Evolutionary conservation across 2,329 filamentous ascomycete species (phyloP).

Genomic region (Metarhizium humberi): DNA sequence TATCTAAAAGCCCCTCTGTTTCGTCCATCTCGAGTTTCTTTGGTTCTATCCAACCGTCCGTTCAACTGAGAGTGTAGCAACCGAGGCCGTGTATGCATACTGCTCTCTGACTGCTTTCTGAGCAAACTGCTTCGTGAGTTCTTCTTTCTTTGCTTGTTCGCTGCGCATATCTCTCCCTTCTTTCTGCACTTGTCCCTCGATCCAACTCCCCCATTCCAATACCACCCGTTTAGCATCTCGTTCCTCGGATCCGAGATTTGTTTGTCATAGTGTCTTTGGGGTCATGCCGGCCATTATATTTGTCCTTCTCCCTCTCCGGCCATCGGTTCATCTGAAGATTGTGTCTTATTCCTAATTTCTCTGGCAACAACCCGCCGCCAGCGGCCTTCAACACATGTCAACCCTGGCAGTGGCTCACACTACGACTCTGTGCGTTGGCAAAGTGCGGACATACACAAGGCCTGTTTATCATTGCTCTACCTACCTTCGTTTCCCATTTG

Average conservation of each 20-base stretch:
- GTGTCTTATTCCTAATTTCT: not conserved
- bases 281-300: slow-evolving; percentile 8
- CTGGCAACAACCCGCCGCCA: not conserved
- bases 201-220: slow-evolving; percentile 2
- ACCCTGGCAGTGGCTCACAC: not conserved
- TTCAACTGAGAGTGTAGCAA: slow-evolving; percentile 13
- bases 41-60: slow-evolving; percentile 2
- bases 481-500: slow-evolving; percentile 1
- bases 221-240: slow-evolving; percentile 5
- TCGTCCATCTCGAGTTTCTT: slow-evolving; percentile 4
- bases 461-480: not conserved
- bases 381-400: not conserved
- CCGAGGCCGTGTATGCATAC: slow-evolving; percentile 29
- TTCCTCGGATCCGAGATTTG: slow-evolving; percentile 5
- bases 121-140: slow-evolving; percentile 21
- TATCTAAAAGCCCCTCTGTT: slow-evolving; percentile 7
- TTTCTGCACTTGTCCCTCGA: not conserved
- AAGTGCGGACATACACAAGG: not conserved
- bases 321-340: not conserved
- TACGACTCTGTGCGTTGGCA: slow-evolving; percentile 1
- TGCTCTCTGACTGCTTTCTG: slow-evolving; percentile 23
- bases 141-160: slow-evolving; percentile 8
- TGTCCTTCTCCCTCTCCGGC: slow-evolving; percentile 1
- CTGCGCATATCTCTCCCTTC: slow-evolving; percentile 3
- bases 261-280: slow-evolving; percentile 6